Conservation (phyloP, 129 eudicot species). For the Chrysanthemum lavandulifolium region DNA sequence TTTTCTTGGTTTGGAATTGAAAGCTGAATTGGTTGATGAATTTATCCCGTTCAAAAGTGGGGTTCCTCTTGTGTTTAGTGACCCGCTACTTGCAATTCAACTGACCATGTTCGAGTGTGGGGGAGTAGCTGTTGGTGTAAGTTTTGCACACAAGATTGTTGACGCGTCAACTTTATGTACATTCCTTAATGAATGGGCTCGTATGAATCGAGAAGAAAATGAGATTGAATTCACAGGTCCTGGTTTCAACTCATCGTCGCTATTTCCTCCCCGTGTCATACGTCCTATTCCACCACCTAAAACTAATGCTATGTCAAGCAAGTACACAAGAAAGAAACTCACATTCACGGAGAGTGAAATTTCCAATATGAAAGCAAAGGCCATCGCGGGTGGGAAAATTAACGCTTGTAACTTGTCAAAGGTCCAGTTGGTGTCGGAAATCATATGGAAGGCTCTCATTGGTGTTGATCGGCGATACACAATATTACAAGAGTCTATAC, state of each 20-base stretch:
- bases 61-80: constrained; percentile 3
- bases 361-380: constrained; percentile 6
- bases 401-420: constrained; percentile 2
- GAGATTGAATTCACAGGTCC: neutral
- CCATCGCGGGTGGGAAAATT: neutral
- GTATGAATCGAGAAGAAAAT: constrained; percentile 5
- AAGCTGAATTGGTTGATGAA: constrained; percentile 5
- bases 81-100: constrained; percentile 21
- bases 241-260: neutral
- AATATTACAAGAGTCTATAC: constrained; percentile 7
- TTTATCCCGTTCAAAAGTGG: constrained; percentile 14
- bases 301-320: neutral
- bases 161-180: constrained; percentile 22
- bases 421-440: constrained; percentile 19
- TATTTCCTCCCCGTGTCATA: constrained; percentile 17
- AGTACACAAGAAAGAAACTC: constrained; percentile 1
- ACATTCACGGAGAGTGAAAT: constrained; percentile 17
- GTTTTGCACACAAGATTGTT: constrained; percentile 23
- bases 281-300: neutral
- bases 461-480: constrained; percentile 18
- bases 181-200: constrained; percentile 24
- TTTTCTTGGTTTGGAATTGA: neutral
- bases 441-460: constrained; percentile 24
- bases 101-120: constrained; percentile 30
- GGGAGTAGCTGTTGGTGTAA: constrained; percentile 26